phyloP scores from a whole-genome alignment of 2,329 filamentous ascomycete genomes.

The Lecanicillium sp. region DNA sequence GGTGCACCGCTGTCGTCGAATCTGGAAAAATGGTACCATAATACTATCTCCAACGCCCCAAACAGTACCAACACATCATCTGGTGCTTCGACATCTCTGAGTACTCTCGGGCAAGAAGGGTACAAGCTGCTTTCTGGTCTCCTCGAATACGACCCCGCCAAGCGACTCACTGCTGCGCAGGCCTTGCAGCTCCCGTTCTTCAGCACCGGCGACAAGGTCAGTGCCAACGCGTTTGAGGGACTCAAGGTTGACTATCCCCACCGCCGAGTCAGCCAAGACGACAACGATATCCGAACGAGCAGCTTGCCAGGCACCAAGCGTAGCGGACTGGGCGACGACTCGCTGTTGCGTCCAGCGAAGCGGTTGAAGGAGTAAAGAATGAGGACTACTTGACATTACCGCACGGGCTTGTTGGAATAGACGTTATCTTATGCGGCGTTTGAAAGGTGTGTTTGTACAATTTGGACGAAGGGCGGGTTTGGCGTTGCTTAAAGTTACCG shows the following conservation, averaged over 20 bases:
- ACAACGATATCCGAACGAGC: constrained; percentile 89
- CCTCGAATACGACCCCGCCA: constrained; percentile 87
- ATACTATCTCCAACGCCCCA: constrained; percentile 55
- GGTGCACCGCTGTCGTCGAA: constrained; percentile 34
- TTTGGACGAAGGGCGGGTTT: too few species aligned
- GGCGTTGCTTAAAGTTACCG: too few species aligned
- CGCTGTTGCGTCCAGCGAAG: constrained; percentile 57
- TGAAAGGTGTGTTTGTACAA: too few species aligned
- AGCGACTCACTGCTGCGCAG: constrained; percentile 78
- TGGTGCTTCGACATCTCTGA: constrained; percentile 36
- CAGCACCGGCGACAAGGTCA: constrained; percentile 63
- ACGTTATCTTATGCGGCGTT: too few species aligned
- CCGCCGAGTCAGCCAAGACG: constrained; percentile 84
- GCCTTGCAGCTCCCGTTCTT: constrained; percentile 93
- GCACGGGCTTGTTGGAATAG: too few species aligned
- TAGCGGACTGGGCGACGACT: constrained; percentile 77
- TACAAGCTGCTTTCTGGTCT: constrained; percentile 75
- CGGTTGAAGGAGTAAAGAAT: constrained; percentile 52
- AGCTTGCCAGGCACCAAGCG: constrained; percentile 89
- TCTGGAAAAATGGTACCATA: constrained; percentile 77
- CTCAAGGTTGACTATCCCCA: constrained; percentile 84
- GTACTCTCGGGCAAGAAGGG: constrained; percentile 66
- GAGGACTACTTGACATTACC: too few species aligned
- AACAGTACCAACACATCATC: constrained; percentile 41
- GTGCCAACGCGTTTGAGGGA: constrained; percentile 84